Conservation (phyloP, 805 yeast genomes). For the Starmerella vitae region DNA sequence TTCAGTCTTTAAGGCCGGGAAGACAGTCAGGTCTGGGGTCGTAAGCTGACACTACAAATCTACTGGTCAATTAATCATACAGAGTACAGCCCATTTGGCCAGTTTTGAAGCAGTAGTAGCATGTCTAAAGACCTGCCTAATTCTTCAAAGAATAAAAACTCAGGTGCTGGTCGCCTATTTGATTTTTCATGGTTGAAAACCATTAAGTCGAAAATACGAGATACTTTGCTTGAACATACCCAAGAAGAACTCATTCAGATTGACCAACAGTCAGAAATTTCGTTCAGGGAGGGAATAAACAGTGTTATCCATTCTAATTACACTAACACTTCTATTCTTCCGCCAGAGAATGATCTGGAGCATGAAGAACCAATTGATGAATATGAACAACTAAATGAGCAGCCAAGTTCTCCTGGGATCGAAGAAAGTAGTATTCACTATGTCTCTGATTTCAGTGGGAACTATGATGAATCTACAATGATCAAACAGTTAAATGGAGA, state of each 20-base stretch:
- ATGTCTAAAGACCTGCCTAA: constrained; percentile 5
- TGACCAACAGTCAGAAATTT: constrained; percentile 9
- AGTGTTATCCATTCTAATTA: background rate
- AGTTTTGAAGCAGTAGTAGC: no score
- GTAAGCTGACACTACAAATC: background rate
- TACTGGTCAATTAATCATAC: background rate
- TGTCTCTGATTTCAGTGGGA: background rate
- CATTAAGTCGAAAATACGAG: constrained; percentile 6
- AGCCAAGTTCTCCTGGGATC: background rate
- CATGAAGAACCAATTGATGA: background rate
- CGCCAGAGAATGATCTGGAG: background rate
- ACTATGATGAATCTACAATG: constrained; percentile 1
- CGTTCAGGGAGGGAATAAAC: background rate
- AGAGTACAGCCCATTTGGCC: no score
- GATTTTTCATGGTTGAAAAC: constrained; percentile 12
- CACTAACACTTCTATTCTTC: background rate
- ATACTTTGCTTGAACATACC: constrained; percentile 3
- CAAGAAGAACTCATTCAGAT: constrained; percentile 4
- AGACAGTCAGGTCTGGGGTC: background rate
- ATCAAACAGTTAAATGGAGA: constrained; percentile 1
- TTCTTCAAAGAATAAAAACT: background rate
- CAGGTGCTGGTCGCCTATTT: background rate
- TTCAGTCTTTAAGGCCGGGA: background rate
- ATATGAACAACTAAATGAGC: background rate
- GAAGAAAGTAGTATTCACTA: no score